Conservation (phyloP, 257 asterid genomes). For the Handroanthus guayacan region DNA sequence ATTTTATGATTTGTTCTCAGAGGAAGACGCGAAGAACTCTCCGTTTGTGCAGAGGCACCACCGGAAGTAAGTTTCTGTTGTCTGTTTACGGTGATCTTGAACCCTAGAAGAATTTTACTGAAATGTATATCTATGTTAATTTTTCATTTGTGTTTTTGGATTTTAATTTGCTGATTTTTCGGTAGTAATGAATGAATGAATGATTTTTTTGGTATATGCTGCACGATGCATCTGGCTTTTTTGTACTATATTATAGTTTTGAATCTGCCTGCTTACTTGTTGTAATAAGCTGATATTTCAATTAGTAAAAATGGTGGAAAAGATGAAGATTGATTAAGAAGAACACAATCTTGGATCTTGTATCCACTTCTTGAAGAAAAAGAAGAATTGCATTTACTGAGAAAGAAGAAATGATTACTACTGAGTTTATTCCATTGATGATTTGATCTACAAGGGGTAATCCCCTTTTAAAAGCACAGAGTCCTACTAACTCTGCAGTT, state of each 20-base stretch:
- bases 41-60: slow-evolving; percentile 17
- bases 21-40: slow-evolving; percentile 43
- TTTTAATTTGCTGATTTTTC: background rate
- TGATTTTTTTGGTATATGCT: background rate
- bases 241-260: background rate
- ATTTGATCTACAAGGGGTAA: no score
- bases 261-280: background rate
- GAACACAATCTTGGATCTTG: no score
- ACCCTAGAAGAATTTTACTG: background rate
- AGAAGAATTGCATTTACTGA: no score
- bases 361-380: no score
- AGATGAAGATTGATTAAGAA: no score
- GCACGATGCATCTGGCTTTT: background rate
- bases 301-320: no score
- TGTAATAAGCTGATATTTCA: no score
- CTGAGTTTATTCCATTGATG: no score
- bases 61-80: slow-evolving; percentile 10
- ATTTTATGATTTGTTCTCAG: background rate
- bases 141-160: background rate
- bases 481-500: no score
- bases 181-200: background rate
- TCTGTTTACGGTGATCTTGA: background rate
- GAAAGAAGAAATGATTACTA: no score
- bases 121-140: background rate
- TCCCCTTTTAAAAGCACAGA: no score